Conservation (phyloP, 345 rosid genomes). For the Salix viminalis region DNA sequence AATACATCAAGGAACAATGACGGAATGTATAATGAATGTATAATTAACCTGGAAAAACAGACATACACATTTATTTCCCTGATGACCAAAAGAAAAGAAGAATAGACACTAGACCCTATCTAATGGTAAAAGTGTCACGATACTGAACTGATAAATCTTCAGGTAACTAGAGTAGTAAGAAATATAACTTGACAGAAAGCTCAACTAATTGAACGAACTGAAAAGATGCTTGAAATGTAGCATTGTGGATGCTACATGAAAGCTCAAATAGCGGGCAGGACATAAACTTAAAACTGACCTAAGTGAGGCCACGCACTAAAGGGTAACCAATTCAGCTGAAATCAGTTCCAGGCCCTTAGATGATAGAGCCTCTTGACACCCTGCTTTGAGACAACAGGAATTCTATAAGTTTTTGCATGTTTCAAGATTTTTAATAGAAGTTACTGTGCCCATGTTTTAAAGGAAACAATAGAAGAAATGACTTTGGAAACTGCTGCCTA, state of each 20-base stretch:
- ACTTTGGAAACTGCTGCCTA: conserved; percentile 48
- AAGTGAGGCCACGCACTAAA: conserved; percentile 63
- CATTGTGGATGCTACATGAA: conserved; percentile 50
- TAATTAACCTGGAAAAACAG: neutral
- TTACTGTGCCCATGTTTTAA: conserved; percentile 50
- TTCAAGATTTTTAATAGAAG: conserved; percentile 35
- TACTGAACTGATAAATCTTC: conserved; percentile 18
- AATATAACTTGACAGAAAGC: conserved; percentile 34
- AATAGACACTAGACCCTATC: conserved; percentile 7
- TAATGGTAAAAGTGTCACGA: conserved; percentile 2
- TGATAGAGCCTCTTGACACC: conserved; percentile 89
- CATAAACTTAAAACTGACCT: conserved; percentile 89
- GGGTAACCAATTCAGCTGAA: conserved; percentile 86
- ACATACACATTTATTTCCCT: neutral
- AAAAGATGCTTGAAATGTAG: conserved; percentile 45
- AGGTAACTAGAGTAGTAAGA: conserved; percentile 23
- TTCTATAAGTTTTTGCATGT: conserved; percentile 59
- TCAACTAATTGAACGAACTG: conserved; percentile 26
- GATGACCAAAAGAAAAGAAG: neutral
- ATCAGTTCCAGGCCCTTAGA: conserved; percentile 96
- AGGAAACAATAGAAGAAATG: conserved; percentile 40
- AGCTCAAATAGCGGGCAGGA: conserved; percentile 48
- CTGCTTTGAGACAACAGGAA: conserved; percentile 91
- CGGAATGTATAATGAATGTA: neutral
- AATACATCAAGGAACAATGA: neutral